phyloP scores from a whole-genome alignment of 768 basidiomycete genomes.

The Tremella yokohamensis region DNA sequence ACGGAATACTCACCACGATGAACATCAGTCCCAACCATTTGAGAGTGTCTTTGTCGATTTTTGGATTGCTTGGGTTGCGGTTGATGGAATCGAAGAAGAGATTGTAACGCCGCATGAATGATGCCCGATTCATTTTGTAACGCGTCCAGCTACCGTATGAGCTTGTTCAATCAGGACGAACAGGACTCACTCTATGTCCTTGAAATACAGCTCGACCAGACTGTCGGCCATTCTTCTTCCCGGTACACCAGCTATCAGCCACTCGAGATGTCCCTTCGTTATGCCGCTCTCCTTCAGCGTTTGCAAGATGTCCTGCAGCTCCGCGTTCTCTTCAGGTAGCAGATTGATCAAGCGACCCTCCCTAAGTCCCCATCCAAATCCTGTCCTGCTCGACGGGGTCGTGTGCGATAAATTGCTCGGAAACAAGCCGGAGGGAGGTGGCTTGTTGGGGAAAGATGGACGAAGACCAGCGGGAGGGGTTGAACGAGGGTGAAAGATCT shows the following conservation, averaged over 20 bases:
- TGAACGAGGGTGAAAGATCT: conserved; percentile 41
- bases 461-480: conserved; percentile 15
- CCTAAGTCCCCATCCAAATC: conserved; percentile 41
- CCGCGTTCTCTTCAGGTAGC: conserved; percentile 35
- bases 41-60: conserved; percentile 47
- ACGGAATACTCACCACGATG: conserved; percentile 50
- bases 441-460: conserved; percentile 30
- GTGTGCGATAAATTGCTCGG: conserved; percentile 27
- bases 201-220: conserved; percentile 47
- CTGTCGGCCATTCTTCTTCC: conserved; percentile 47
- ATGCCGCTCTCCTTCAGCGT: conserved; percentile 51
- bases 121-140: conserved; percentile 51
- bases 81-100: conserved; percentile 49
- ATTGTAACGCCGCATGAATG: conserved; percentile 48
- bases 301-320: conserved; percentile 43
- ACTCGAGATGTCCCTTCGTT: conserved; percentile 46
- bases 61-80: conserved; percentile 46
- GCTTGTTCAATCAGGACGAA: background rate
- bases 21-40: conserved; percentile 52
- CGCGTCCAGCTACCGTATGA: conserved; percentile 50
- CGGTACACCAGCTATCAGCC: conserved; percentile 50
- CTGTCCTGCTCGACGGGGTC: conserved; percentile 29
- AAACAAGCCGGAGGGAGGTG: conserved; percentile 40
- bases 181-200: conserved; percentile 43
- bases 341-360: conserved; percentile 40